These are phyloP conservation scores for Calonectria montana DNA, from an alignment of 2,329 filamentous ascomycete species.

Conservation along the genomic window DNA sequence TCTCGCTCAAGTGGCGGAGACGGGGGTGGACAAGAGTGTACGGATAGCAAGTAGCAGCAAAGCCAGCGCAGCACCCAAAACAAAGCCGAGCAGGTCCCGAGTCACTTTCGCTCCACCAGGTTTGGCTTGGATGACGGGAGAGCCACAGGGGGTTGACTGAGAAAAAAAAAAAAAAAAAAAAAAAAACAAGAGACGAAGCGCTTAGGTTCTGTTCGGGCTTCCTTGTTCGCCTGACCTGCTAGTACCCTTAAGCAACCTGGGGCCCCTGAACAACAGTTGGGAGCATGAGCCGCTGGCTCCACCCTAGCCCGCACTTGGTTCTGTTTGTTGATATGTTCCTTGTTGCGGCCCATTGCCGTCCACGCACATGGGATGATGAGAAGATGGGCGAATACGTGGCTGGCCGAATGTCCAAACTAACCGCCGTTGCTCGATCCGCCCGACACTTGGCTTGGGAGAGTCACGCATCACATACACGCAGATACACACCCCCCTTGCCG, in stretches of 20 bases:
- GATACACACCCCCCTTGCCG: not conserved
- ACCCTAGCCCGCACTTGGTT: slow-evolving; percentile 5
- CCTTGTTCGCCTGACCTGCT: not conserved
- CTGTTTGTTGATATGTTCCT: slow-evolving; percentile 25
- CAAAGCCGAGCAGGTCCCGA: slow-evolving; percentile 10
- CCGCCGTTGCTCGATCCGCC: not conserved
- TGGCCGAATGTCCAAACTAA: not conserved
- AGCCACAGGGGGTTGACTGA: slow-evolving; percentile 4
- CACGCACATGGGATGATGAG: not conserved
- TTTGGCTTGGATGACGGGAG: not conserved
- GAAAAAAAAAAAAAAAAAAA: not conserved
- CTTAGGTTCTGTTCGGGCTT: slow-evolving; percentile 3
- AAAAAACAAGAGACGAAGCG: not conserved
- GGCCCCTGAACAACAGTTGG: slow-evolving; percentile 5
- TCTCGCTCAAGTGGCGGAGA: slow-evolving; percentile 40
- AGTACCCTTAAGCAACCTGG: slow-evolving; percentile 3
- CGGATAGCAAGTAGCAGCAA: slow-evolving; percentile 5
- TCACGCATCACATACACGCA: not conserved
- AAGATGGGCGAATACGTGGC: not conserved
- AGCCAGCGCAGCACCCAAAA: slow-evolving; percentile 26
- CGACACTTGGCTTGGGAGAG: not conserved
- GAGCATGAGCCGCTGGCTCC: slow-evolving; percentile 3
- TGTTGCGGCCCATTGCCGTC: slow-evolving; percentile 8
- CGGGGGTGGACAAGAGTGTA: slow-evolving; percentile 21
- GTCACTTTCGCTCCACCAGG: slow-evolving; percentile 5